Base-by-base conservation (phyloP, 495 filamentous ascomycete species). In the Stereocaulon alpinum region DNA sequence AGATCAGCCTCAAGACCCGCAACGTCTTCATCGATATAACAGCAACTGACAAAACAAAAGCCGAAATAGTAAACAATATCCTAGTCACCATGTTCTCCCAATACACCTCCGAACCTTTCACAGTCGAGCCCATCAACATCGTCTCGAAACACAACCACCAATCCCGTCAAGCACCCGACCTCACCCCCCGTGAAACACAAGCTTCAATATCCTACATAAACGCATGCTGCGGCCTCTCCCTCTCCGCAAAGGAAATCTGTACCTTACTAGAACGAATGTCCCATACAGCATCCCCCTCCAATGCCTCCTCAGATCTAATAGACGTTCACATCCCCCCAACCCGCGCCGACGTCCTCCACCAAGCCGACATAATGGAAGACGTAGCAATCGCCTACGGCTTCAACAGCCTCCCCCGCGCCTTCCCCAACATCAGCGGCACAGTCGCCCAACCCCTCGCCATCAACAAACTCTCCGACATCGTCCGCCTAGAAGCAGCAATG, bases 281-380 rank as follows among this genome's bases (percentile, higher is more conserved):
- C 32, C 87, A 86, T 73, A 72, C 68, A 12, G 89, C 90, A 42
- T 79, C 77, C 53, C 49, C 56, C 14, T 90, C 92, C 18, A 67
- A 70, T 22, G 69, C 77, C 55, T 77, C 86, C 58, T 67, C 76
- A 27, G 80, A 87, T 62, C 68, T 86, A 41, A 80, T 97, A 63
- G 83, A 91, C 58, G 84, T 96, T 24, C 78, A 83, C 37, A 79
- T 97, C 43, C 93, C 93, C 11, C 82, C 90, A 29, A 96, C 89
- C 43, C 84, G 93, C 29, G 91, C 93, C 7, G 93, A 97, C 72
- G 86, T 99, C 22, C 81, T 99, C 20, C 94, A 99, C 72, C 86
- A 95, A 70, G 91, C 88, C 63, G 93, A 99, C 70, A 89, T 99
- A 66, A 97, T 99, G 93, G 93, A 99, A 73, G 93, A 99, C 72